Conservation (phyloP, 352 stramenopile species). For the Phytophthora cactorum region DNA sequence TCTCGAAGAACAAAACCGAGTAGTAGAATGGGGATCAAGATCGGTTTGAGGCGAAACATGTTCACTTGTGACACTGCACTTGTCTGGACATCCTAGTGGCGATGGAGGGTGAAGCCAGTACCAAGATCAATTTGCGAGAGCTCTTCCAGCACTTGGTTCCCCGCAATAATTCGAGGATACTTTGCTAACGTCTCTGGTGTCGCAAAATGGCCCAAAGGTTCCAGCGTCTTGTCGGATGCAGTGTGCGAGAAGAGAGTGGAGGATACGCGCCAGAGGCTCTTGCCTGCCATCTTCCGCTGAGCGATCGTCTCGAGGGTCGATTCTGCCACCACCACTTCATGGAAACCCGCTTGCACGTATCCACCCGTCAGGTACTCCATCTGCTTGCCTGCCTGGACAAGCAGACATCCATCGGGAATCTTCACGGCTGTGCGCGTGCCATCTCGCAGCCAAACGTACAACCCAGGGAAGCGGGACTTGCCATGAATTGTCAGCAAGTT, state of each 20-base stretch:
- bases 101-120: slow-evolving; percentile 75
- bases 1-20: no score
- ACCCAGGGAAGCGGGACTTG: slow-evolving; percentile 91
- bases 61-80: not conserved
- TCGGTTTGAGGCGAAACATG: no score
- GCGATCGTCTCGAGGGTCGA: slow-evolving; percentile 78
- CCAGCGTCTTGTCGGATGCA: slow-evolving; percentile 85
- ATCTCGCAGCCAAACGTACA: slow-evolving; percentile 92
- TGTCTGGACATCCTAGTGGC: slow-evolving; percentile 42
- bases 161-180: slow-evolving; percentile 87
- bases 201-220: slow-evolving; percentile 84
- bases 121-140: slow-evolving; percentile 88
- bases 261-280: slow-evolving; percentile 91
- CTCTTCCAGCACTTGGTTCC: slow-evolving; percentile 89
- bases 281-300: slow-evolving; percentile 65
- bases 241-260: slow-evolving; percentile 94
- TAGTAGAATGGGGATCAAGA: no score
- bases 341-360: slow-evolving; percentile 92
- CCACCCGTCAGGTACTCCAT: slow-evolving; percentile 93
- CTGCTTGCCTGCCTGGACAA: slow-evolving; percentile 92
- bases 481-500: slow-evolving; percentile 95
- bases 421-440: slow-evolving; percentile 84
- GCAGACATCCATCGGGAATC: slow-evolving; percentile 90
- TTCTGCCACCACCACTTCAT: slow-evolving; percentile 90
- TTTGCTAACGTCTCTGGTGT: slow-evolving; percentile 62